phyloP scores from a whole-genome alignment of 1,284 basidiomycete species.

The Sporisorium sorghi region DNA sequence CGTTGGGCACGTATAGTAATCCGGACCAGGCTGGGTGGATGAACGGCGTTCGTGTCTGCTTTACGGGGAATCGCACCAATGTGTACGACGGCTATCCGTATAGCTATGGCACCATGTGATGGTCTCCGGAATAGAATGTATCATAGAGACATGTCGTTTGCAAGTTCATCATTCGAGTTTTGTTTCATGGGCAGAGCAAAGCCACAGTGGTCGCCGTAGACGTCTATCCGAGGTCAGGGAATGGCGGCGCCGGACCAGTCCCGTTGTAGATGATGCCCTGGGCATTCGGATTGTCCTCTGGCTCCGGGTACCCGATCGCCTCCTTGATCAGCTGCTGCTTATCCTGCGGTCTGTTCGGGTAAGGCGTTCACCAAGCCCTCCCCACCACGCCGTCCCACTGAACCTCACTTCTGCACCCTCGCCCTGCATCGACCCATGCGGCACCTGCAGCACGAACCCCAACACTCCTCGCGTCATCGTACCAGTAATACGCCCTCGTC shows the following conservation, averaged over 20 bases:
- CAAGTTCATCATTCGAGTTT: constrained; percentile 5
- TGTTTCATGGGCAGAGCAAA: background rate
- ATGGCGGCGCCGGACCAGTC: constrained; percentile 20
- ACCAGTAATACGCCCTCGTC: constrained; percentile 43
- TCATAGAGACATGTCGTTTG: constrained; percentile 23
- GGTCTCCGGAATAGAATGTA: constrained; percentile 8
- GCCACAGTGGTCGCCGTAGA: background rate
- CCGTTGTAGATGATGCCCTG: constrained; percentile 32
- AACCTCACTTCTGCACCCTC: constrained; percentile 6
- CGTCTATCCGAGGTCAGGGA: constrained; percentile 21
- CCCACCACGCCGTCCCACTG: constrained; percentile 33
- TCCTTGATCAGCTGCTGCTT: constrained; percentile 25
- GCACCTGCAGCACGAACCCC: constrained; percentile 34
- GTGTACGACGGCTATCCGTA: constrained; percentile 29
- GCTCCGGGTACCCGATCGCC: constrained; percentile 32
- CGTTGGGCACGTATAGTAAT: background rate
- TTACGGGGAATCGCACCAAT: constrained; percentile 34
- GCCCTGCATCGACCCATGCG: background rate
- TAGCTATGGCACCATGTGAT: constrained; percentile 16
- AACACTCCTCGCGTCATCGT: constrained; percentile 16
- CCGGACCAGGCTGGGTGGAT: background rate
- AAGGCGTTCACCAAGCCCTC: constrained; percentile 40
- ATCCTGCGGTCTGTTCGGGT: constrained; percentile 30
- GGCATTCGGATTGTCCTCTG: constrained; percentile 27
- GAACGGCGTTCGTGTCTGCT: constrained; percentile 21